phyloP scores from a whole-genome alignment of 2,329 filamentous ascomycete species.

The Xylaria sp. region DNA sequence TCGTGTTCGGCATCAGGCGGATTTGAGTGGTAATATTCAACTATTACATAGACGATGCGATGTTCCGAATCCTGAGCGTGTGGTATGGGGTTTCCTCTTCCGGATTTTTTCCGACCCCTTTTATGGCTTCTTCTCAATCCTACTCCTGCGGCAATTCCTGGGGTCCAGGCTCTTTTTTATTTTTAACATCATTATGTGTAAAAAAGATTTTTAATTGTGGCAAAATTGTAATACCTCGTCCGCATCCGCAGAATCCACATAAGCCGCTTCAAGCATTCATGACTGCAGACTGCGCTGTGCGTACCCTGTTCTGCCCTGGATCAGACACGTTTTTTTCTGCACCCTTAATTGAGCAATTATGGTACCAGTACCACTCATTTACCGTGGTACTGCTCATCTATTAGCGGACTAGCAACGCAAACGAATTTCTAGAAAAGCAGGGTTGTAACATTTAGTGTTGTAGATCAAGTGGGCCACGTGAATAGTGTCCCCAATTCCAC shows the following conservation, averaged over 20 bases:
- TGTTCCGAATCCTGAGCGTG: background rate
- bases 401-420: constrained; percentile 12
- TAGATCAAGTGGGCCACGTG: constrained; percentile 18
- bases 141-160: background rate
- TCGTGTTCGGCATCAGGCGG: constrained; percentile 16
- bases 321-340: constrained; percentile 25
- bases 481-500: background rate
- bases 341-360: constrained; percentile 11
- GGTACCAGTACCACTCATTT: constrained; percentile 17
- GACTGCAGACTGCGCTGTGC: constrained; percentile 24
- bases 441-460: constrained; percentile 6
- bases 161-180: background rate
- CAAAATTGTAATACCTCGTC: background rate
- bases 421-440: constrained; percentile 30
- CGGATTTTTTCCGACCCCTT: constrained; percentile 5
- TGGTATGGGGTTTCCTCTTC: background rate
- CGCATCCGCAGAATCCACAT: constrained; percentile 10
- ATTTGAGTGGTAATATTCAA: constrained; percentile 12
- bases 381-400: constrained; percentile 6
- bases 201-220: background rate
- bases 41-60: background rate
- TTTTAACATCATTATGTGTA: background rate
- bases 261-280: constrained; percentile 8
- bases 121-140: background rate
- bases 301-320: constrained; percentile 9